phyloP scores from a whole-genome alignment of 2,329 filamentous ascomycete genomes.

The Pestalotiopsis sp. region DNA sequence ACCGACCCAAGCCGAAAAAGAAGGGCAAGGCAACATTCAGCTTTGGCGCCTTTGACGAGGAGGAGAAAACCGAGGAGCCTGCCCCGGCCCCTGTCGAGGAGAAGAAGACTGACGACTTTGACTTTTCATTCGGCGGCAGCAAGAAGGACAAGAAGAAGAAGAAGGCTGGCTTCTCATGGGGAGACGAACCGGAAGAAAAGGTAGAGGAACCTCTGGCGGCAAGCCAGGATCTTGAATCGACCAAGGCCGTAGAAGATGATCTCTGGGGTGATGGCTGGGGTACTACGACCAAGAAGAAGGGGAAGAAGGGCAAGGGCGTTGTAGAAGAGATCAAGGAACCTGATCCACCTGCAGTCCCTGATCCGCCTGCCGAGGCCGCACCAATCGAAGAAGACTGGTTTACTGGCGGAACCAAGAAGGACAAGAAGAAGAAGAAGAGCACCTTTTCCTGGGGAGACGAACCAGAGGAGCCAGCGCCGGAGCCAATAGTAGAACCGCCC shows the following conservation, averaged over 20 bases:
- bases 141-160: slow-evolving; percentile 38
- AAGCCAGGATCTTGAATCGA: slow-evolving; percentile 24
- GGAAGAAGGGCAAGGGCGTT: slow-evolving; percentile 24
- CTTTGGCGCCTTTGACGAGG: slow-evolving; percentile 50
- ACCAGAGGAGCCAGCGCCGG: slow-evolving; percentile 20
- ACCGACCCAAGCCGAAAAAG: slow-evolving; percentile 54
- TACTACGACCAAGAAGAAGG: slow-evolving; percentile 21
- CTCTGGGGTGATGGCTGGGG: slow-evolving; percentile 15
- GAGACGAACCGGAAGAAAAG: slow-evolving; percentile 34
- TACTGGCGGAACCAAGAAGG: slow-evolving; percentile 31
- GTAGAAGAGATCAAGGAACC: slow-evolving; percentile 26
- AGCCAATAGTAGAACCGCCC: slow-evolving; percentile 19
- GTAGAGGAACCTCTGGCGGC: slow-evolving; percentile 26
- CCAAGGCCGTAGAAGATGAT: slow-evolving; percentile 26
- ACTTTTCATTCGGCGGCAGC: slow-evolving; percentile 19
- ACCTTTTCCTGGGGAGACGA: slow-evolving; percentile 29
- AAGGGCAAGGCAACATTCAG: slow-evolving; percentile 46
- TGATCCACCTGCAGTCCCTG: slow-evolving; percentile 16
- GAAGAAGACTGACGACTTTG: slow-evolving; percentile 33
- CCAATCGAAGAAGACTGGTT: slow-evolving; percentile 23
- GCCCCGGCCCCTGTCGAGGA: slow-evolving; percentile 22
- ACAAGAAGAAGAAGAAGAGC: slow-evolving; percentile 42
- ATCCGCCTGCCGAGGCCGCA: slow-evolving; percentile 25
- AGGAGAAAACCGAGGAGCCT: slow-evolving; percentile 33
- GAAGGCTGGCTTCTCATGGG: slow-evolving; percentile 43